Evolutionary conservation across 2,329 filamentous ascomycete species (phyloP).

Genomic region (Plectosphaerella cucumerina): DNA sequence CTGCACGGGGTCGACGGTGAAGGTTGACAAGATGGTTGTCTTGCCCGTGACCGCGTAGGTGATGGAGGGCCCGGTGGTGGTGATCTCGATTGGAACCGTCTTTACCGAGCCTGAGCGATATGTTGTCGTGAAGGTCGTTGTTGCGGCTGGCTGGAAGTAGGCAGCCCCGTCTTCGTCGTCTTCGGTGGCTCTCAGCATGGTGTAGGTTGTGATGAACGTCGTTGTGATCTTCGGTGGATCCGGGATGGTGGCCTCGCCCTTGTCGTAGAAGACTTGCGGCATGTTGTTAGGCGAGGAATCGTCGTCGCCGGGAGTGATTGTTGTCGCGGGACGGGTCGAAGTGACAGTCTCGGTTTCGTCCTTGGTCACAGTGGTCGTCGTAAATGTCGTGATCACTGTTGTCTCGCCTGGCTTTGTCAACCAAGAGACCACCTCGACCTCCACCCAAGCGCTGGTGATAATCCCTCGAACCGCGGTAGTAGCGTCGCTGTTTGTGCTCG

Average conservation of each 20-base stretch:
- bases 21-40: constrained; percentile 15
- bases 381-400: background rate
- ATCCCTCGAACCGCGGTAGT: background rate
- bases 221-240: background rate
- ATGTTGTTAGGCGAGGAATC: background rate
- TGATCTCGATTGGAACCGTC: background rate
- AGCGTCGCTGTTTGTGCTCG: no score
- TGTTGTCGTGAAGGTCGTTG: background rate
- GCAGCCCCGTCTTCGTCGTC: background rate
- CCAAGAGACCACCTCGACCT: background rate
- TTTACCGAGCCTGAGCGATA: background rate
- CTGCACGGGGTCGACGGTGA: constrained; percentile 8
- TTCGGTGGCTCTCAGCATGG: background rate
- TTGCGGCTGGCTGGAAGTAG: background rate
- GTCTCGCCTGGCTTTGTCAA: background rate
- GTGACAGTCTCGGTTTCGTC: background rate
- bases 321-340: background rate
- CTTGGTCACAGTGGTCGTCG: background rate
- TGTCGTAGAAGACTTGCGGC: background rate
- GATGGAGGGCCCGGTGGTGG: background rate
- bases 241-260: background rate
- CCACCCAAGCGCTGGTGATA: background rate
- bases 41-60: constrained; percentile 12
- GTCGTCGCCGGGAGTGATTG: background rate
- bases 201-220: background rate